Evolutionary conservation across 805 yeast genomes (phyloP).

Genomic region (Cyberlindnera meyerae): DNA sequence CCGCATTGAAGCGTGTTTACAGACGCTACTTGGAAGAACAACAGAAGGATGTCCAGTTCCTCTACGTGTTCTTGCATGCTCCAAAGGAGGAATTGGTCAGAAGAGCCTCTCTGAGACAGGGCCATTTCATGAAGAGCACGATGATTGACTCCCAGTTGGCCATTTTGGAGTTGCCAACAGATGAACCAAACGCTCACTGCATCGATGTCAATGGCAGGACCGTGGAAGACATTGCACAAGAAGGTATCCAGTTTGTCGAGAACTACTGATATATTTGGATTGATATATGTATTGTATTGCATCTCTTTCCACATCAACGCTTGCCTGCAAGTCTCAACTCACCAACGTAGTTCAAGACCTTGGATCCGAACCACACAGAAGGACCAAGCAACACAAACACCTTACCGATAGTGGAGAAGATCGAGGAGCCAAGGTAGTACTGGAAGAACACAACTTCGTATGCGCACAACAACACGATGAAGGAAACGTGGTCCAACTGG

Average conservation of each 20-base stretch:
- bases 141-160: slow-evolving; percentile 80
- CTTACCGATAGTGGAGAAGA: slow-evolving; percentile 21
- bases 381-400: slow-evolving; percentile 21
- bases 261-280: background rate
- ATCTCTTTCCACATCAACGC: too few relatives aligned
- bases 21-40: slow-evolving; percentile 51
- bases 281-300: background rate
- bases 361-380: slow-evolving; percentile 26
- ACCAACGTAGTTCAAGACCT: slow-evolving; percentile 24
- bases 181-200: slow-evolving; percentile 27
- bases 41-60: slow-evolving; percentile 35
- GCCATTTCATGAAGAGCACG: slow-evolving; percentile 82
- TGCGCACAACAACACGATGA: slow-evolving; percentile 17
- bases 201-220: slow-evolving; percentile 28
- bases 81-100: slow-evolving; percentile 52
- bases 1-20: slow-evolving; percentile 73
- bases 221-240: slow-evolving; percentile 12
- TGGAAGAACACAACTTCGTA: slow-evolving; percentile 25
- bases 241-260: slow-evolving; percentile 12
- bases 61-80: slow-evolving; percentile 66
- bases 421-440: slow-evolving; percentile 23
- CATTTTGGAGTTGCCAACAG: slow-evolving; percentile 65
- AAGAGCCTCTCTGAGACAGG: slow-evolving; percentile 59
- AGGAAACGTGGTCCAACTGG: slow-evolving; percentile 12
- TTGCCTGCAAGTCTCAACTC: slow-evolving; percentile 25